Percentiles rank a stretch among this genome's conserved stretches.
Evolutionary conservation across 306 rosid species (phyloP).

Genomic region (Dryas octopetala): DNA sequence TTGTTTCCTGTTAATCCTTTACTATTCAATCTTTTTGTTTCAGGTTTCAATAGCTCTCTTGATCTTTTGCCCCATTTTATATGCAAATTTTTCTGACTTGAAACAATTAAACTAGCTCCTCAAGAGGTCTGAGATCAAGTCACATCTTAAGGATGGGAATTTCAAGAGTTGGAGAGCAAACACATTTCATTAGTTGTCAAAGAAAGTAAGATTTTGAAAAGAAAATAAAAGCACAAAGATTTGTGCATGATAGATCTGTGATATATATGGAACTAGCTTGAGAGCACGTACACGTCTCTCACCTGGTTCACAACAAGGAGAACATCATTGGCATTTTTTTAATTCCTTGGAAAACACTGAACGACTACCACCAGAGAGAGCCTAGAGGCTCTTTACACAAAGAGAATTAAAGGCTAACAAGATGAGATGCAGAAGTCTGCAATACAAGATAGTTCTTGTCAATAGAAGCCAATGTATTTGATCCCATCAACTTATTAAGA

Average conservation of each 20-base stretch:
- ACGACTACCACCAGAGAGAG: slow-evolving; percentile 55
- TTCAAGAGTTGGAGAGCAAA: neutral
- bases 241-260: neutral
- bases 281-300: neutral
- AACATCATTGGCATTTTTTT: slow-evolving; percentile 63
- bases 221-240: neutral
- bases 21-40: slow-evolving; percentile 16
- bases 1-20: neutral
- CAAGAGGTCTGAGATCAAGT: neutral
- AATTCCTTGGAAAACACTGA: slow-evolving; percentile 52
- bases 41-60: slow-evolving; percentile 72
- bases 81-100: slow-evolving; percentile 64
- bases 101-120: slow-evolving; percentile 30
- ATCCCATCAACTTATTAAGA: neutral
- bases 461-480: neutral
- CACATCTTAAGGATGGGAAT: neutral
- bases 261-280: neutral
- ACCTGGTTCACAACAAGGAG: slow-evolving; percentile 87
- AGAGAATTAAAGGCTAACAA: slow-evolving; percentile 59
- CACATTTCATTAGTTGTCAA: neutral
- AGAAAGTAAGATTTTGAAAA: neutral
- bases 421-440: slow-evolving; percentile 75
- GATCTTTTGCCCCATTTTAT: slow-evolving; percentile 54
- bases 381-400: slow-evolving; percentile 47
- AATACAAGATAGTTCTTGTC: slow-evolving; percentile 27